Base-by-base conservation (phyloP, 345 rosid species). In the Rhodomyrtus tomentosa region DNA sequence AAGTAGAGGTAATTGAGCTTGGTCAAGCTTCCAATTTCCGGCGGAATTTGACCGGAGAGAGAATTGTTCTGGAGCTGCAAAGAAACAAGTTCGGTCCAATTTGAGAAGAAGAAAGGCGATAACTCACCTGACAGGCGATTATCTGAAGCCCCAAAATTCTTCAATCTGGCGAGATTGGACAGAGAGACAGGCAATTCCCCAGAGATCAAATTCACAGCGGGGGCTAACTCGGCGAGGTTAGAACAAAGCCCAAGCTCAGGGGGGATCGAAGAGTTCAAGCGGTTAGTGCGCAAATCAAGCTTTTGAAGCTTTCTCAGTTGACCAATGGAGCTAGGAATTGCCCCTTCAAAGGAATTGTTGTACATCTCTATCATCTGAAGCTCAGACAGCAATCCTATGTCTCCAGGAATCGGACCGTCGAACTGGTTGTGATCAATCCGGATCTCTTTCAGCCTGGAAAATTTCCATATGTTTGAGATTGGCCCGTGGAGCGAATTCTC, bases 151-250 rank as follows among this genome's bases (percentile, higher is more conserved):
- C 92, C 95, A 55, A 94, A 59, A 0, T 90, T 81, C 4, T 85
- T 22, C 24, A 94, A 20, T 58, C 84, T 87, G 24, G 54, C 24
- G 82, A 93, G 90, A 87, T 86, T 88, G 79, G 93, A 91, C 85
- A 94, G 86, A 20, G 95, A 93, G 80, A 62, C 18, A 38, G 95
- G 95, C 81, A 94, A 56, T 6, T 82, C 86, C 73, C 95, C 94
- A 18, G 82, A 88, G 38, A 94, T 87, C 32, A 84, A 68, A 84
- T 94, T 94, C 74, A 1, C 36, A 22, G 93, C 94, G 72, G 93
- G 83, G 49, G 92, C 94, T 86, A 94, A 68, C 85, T 29, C 91
- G 9, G 90, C 85, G 76, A 94, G 93, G 68, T 91, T 89, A 14
- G 87, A 83, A 80, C 94, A 93, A 21, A 87, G 83, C 21, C 95